Evolutionary conservation across 2,329 filamentous ascomycete genomes (phyloP), one percentile per base, ranked within the genome.

Genomic region (Geoglossum cookeanum): DNA sequence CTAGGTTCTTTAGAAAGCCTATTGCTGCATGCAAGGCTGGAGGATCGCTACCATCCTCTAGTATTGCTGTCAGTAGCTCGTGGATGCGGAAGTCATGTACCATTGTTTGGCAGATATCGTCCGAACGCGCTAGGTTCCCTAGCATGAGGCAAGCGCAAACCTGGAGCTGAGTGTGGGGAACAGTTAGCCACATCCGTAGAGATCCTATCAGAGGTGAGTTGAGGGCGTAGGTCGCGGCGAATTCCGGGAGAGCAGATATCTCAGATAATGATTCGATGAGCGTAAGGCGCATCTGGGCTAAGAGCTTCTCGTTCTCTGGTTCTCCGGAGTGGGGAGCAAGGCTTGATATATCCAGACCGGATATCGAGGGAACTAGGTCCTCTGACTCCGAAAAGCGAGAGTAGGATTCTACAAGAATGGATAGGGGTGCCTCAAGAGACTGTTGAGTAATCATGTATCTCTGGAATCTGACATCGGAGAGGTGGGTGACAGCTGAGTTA

Each of bases 1-100:
- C 70, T 8, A 75, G 64, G 57, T 75, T 75, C 58, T 74, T 75
- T 45, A 75, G 62, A 52, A 75, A 72, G 5, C 72, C 71, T 9
- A 74, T 67, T 0, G 68, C 68, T 22, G 72, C 67, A 59, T 74
- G 71, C 4, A 75, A 62, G 2, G 73, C 70, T 3, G 66, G 68
- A 35, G 68, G 65, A 49, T 71, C 65, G 5, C 62, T 61, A 22
- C 66, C 65, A 9, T 56, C 55, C 13, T 67, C 65, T 3, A 75
- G 63, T 29, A 73, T 67, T 3, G 64, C 60, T 55, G 72, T 70
- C 32, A 75, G 61, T 15, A 66, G 63, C 44, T 66, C 58, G 59
- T 75, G 73, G 11, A 74, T 65, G 11, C 65, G 62, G 30, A 71
- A 60, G 13, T 71, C 62, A 30, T 63, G 62, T 7, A 73, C 68